Base-by-base conservation (phyloP, 345 rosid species). In the Punica granatum region DNA sequence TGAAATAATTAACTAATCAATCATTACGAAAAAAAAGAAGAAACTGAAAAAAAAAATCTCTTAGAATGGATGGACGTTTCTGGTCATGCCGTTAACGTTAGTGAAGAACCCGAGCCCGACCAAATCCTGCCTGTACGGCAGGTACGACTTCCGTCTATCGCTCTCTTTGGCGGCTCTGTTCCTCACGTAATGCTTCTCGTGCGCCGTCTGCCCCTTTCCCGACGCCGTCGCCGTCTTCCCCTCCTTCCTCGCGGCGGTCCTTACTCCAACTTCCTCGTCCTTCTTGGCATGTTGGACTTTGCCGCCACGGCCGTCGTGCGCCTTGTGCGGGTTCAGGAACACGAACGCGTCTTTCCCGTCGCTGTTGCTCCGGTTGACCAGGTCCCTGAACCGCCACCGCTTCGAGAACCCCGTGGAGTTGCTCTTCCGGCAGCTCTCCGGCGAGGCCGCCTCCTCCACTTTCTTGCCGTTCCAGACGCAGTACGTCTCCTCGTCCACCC, bases 391-490 rank as follows among this genome's bases (percentile, higher is more conserved):
- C 74, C 83, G 66, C 82, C 84, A 77, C 8, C 78, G 77, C 84
- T 74, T 85, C n/a, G 83, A 82, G 74, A 75, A 82, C 64, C 86
- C 86, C 26, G 84, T 85, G 33, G 86, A 85, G 77, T 78, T 78
- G 76, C 89, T 85, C 78, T 85, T 85, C 68, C 72, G 71, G 60
- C 83, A 80, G 0, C 39, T 43, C 64, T 66, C 79, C 42, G 70
- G 74, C 41, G 81, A 62, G 48, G 77, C 62, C 60, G 44, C 73
- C 14, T 72, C 62, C 60, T 32, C 67, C 32, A 71, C 72, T 7
- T 75, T 67, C 49, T 65, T 79, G 60, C 77, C 70, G 44, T 30
- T 51, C 89, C 86, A 82, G 66, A 49, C 60, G 75, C 89, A 77
- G 83, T 58, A 69, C 36, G 83, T 77, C 15, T 76, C 86, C 18